These are phyloP conservation scores for Cylindrotheca closterium DNA, from an alignment of 108 stramenopile genomes.

Conservation along the genomic window DNA sequence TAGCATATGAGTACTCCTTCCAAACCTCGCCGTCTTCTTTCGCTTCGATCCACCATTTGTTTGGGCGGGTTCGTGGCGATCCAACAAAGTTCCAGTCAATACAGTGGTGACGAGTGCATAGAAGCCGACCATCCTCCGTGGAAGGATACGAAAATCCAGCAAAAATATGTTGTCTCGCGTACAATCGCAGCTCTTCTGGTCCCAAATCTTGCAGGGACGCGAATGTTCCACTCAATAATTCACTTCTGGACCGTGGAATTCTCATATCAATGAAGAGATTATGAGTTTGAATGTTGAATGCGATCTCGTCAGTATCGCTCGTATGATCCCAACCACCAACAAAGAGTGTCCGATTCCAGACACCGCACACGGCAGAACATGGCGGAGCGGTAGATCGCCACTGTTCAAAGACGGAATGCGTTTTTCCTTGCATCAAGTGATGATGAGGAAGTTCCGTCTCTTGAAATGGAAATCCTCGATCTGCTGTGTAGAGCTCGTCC, in stretches of 20 bases:
- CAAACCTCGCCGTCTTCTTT: conserved; percentile 38
- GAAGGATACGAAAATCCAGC: conserved; percentile 63
- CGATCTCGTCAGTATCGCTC: conserved; percentile 66
- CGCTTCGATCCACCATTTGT: conserved; percentile 87
- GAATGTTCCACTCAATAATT: not conserved
- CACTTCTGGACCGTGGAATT: conserved; percentile 59
- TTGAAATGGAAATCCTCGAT: conserved; percentile 69
- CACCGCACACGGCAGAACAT: conserved; percentile 53
- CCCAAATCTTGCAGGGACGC: conserved; percentile 41
- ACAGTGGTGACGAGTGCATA: conserved; percentile 84
- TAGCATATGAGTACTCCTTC: conserved; percentile 86
- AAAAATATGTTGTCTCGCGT: conserved; percentile 88
- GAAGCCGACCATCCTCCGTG: conserved; percentile 19
- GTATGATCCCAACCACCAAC: conserved; percentile 85
- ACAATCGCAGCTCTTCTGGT: conserved; percentile 62
- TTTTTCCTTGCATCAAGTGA: conserved; percentile 56
- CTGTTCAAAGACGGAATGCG: conserved; percentile 39
- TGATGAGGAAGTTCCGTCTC: conserved; percentile 79
- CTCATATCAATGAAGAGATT: conserved; percentile 86
- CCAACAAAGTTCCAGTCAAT: conserved; percentile 91
- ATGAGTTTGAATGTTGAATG: conserved; percentile 84
- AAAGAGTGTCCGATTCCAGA: conserved; percentile 81
- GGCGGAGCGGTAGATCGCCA: conserved; percentile 11
- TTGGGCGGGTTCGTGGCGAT: conserved; percentile 69
- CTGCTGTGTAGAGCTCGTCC: conserved; percentile 45